Base-by-base conservation (phyloP, 2,329 filamentous ascomycete genomes). In the Ambrosiella xylebori region DNA sequence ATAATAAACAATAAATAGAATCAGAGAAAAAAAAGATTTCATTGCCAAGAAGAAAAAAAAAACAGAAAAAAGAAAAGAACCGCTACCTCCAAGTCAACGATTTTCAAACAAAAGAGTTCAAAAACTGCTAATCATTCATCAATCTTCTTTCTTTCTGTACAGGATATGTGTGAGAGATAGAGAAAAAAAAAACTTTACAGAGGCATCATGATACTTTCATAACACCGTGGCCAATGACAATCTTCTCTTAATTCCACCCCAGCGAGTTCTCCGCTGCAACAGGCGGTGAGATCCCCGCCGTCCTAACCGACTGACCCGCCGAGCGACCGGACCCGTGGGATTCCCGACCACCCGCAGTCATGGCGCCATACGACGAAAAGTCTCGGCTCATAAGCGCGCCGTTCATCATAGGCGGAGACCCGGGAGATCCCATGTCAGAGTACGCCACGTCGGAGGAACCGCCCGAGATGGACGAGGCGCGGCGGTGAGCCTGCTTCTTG, bases 261-360 rank as follows among this genome's bases (percentile, higher is more conserved):
- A 96, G 79, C 56, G 88, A 95, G 77, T 96, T 96, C 74, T 94
- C 89, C 2, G 89, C 85, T 70, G 90, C 90, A 62, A 95, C 86
- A 2, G 90, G 90, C 39, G 88, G 87, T 61, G 87, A 94, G 68
- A 96, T 95, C 70, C 84, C 76, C 49, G 77, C 76, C 2, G 77
- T 80, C 53, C 78, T 74, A 19, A 70, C 76, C 44, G 77, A 80
- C 69, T 74, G 74, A 64, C 72, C 72, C 68, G 73, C 75, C 64
- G 73, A 70, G 56, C 73, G 74, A 61, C 85, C 85, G 67, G 86
- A 90, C 64, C 77, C 80, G 57, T 84, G 80, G 65, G 80, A 82
- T 68, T 81, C 76, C 58, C 71, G 73, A 27, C 70, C 76, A 65
- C 67, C 72, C 61, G 71, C 68, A 60, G 71, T 70, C 9, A 47